Conservation (phyloP, 768 basidiomycete species). For the Chalciporus chontae region DNA sequence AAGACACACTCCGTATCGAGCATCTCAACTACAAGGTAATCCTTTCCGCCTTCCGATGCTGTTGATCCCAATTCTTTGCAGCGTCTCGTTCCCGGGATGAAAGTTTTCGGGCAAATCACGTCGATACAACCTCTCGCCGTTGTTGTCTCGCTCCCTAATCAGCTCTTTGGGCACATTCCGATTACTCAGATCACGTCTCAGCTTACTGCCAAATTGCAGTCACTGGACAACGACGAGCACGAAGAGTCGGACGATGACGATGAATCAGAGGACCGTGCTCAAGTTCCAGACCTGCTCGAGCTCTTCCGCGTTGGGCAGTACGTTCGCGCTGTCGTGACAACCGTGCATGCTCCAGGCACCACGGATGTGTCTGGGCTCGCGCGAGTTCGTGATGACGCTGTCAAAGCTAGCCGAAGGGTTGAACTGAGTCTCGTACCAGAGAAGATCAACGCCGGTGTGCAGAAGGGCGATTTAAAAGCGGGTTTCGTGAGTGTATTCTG, state of each 20-base stretch:
- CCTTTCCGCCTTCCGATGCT: not conserved
- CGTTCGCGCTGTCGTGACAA: constrained; percentile 72
- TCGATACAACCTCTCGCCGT: constrained; percentile 86
- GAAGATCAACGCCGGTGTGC: constrained; percentile 77
- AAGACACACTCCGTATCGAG: constrained; percentile 70
- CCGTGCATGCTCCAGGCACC: constrained; percentile 63
- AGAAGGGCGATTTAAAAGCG: constrained; percentile 67
- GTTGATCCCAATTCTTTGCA: constrained; percentile 29
- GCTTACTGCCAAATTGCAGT: constrained; percentile 69
- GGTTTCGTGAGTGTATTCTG: constrained; percentile 61
- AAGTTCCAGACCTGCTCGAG: constrained; percentile 65
- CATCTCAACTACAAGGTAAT: constrained; percentile 90
- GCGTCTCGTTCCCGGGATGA: constrained; percentile 82
- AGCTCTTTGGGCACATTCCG: constrained; percentile 89
- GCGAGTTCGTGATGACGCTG: constrained; percentile 64
- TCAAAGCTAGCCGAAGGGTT: constrained; percentile 68
- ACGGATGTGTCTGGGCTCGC: constrained; percentile 54
- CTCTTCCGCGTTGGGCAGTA: constrained; percentile 87
- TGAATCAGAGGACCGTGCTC: constrained; percentile 29
- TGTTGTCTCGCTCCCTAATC: constrained; percentile 92
- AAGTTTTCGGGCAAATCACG: constrained; percentile 82
- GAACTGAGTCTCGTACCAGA: constrained; percentile 84
- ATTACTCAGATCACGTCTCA: constrained; percentile 88
- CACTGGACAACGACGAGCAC: constrained; percentile 49
- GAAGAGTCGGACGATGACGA: constrained; percentile 44